Evolutionary conservation across 2,329 filamentous ascomycete species (phyloP).

Genomic region (Aspergillus aculeatinus): DNA sequence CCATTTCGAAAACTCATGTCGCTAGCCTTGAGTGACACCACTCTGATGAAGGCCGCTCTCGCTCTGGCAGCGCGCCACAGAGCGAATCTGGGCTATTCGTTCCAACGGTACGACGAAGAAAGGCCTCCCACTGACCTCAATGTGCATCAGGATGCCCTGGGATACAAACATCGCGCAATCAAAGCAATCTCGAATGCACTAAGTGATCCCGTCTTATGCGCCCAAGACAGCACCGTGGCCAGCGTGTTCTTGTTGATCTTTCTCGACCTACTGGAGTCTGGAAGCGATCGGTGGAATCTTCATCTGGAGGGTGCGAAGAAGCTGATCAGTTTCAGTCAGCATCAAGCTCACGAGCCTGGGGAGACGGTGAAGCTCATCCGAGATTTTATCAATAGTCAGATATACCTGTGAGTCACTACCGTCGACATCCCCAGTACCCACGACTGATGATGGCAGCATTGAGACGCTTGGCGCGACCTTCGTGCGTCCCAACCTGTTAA

Average conservation of each 20-base stretch:
- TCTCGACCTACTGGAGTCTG: conserved; percentile 34
- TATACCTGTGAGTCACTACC: conserved; percentile 27
- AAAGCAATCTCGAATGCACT: conserved; percentile 28
- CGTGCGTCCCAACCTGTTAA: conserved; percentile 32
- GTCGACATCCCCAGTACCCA: neutral
- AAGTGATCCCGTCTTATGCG: conserved; percentile 9
- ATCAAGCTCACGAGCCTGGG: conserved; percentile 18
- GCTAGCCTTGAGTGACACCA: conserved; percentile 27
- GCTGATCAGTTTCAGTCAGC: conserved; percentile 23
- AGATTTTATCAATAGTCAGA: conserved; percentile 31
- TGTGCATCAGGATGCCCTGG: conserved; percentile 31
- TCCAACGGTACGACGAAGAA: conserved; percentile 15
- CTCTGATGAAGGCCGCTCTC: conserved; percentile 33
- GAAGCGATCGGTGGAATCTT: conserved; percentile 35
- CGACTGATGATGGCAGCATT: conserved; percentile 24
- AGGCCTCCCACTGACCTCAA: neutral
- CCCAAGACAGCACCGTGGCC: conserved; percentile 33
- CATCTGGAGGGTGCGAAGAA: conserved; percentile 35
- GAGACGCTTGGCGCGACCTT: conserved; percentile 36
- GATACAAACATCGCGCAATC: conserved; percentile 36
- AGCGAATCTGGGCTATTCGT: conserved; percentile 29
- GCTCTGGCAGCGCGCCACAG: conserved; percentile 37
- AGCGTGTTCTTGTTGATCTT: conserved; percentile 37
- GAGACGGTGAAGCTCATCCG: conserved; percentile 29
- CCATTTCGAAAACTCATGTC: conserved; percentile 35